Conservation (phyloP, 2,329 filamentous ascomycete genomes). For the Aspergillus sergii region DNA sequence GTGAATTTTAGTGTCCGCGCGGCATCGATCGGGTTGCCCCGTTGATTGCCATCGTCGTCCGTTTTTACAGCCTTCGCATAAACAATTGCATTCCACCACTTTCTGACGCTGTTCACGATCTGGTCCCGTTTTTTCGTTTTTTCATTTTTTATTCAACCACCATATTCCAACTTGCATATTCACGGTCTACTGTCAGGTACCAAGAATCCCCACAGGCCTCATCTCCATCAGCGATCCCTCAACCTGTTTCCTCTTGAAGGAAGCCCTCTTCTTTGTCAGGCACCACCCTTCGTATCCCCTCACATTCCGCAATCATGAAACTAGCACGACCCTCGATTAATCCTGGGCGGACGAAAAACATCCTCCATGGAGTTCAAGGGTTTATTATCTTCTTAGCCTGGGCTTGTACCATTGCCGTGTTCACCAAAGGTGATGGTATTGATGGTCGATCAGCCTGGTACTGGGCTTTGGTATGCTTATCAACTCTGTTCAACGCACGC, state of each 20-base stretch:
- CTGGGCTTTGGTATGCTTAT: constrained; percentile 57
- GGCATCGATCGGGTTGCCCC: constrained; percentile 28
- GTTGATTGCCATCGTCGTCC: constrained; percentile 21
- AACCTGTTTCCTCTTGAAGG: constrained; percentile 10
- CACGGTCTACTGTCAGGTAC: neutral
- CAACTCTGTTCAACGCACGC: neutral
- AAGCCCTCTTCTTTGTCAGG: constrained; percentile 14
- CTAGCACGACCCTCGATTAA: constrained; percentile 41
- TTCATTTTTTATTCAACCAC: neutral
- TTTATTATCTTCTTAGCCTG: constrained; percentile 61
- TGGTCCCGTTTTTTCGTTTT: neutral
- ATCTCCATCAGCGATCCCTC: neutral
- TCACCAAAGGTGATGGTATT: constrained; percentile 56
- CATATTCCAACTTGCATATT: neutral
- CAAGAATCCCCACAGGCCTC: neutral
- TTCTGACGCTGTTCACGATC: constrained; percentile 2
- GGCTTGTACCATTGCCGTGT: constrained; percentile 60
- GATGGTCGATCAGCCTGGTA: constrained; percentile 60
- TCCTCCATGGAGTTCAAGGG: constrained; percentile 56
- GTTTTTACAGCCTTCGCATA: constrained; percentile 23
- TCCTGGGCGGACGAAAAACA: constrained; percentile 59
- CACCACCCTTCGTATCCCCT: constrained; percentile 23
- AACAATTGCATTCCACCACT: constrained; percentile 24
- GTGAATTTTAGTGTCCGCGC: constrained; percentile 21
- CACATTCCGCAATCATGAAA: constrained; percentile 26